phyloP scores from a whole-genome alignment of 805 yeast species.

The Suhomyces prunicola region DNA sequence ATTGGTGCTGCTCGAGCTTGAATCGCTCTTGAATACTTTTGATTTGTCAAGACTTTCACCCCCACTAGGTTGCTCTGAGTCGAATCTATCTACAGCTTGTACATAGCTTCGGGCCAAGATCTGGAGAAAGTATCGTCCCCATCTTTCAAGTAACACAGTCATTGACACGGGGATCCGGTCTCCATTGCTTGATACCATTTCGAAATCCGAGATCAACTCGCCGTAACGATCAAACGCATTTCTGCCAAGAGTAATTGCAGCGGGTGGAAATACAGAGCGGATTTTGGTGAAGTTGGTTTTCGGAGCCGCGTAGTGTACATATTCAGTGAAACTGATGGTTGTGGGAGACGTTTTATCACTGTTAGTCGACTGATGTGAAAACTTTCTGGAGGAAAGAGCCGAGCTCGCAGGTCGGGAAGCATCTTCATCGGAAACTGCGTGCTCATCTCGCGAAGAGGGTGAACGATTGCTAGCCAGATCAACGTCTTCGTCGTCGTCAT shows the following conservation, averaged over 20 bases:
- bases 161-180: constrained; percentile 62
- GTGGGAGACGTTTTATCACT: constrained; percentile 22
- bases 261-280: constrained; percentile 68
- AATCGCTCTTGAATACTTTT: constrained; percentile 8
- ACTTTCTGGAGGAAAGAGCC: constrained; percentile 10
- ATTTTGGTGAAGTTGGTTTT: constrained; percentile 63
- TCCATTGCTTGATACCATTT: constrained; percentile 67
- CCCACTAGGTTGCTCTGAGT: constrained; percentile 18
- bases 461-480: constrained; percentile 7
- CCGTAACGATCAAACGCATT: constrained; percentile 70
- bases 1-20: not conserved
- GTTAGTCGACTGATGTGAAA: constrained; percentile 17
- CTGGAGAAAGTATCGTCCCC: constrained; percentile 72
- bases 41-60: not conserved
- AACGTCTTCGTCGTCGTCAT: constrained; percentile 13
- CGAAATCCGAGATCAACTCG: constrained; percentile 64
- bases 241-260: constrained; percentile 74
- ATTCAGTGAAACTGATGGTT: constrained; percentile 56
- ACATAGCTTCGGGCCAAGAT: constrained; percentile 63
- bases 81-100: constrained; percentile 47
- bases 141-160: constrained; percentile 60
- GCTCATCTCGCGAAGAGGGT: constrained; percentile 4
- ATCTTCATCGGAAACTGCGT: not conserved
- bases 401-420: constrained; percentile 10
- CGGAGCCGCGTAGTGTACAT: constrained; percentile 74